Base-by-base conservation (phyloP, 495 filamentous ascomycete species). In the Trypethelium eluteriae region DNA sequence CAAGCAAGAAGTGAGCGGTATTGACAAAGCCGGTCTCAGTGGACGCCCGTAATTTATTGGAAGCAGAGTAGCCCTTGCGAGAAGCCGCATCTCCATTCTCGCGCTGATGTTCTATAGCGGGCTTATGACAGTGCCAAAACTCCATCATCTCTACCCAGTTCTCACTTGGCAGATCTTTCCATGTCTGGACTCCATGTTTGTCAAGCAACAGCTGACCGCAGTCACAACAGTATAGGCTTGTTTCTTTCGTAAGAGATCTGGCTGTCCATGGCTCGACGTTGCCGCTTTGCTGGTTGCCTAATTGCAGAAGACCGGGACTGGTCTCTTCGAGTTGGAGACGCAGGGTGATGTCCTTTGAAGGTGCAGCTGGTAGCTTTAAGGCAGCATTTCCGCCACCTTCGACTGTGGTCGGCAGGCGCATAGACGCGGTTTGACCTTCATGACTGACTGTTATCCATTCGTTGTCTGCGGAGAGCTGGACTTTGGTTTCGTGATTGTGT, bases 91-190 rank as follows among this genome's bases (percentile, higher is more conserved):
- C 77, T 4, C 78, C 78, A 65, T 85, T 78, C 10, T 72, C 62
- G 34, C 70, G 61, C 62, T 53, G 92, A 49, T 76, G 70, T 11
- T 75, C 69, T 49, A 72, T 71, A 56, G 74, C 65, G 9, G 77
- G 94, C 73, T 97, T 98, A 75, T 98, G 94, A 74, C 94, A 99
- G 76, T 99, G 94, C 94, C 94, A 99, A 70, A 97, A 96, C 74
- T 99, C 94, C 94, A 99, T 99, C 95, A 98, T 97, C 76, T 99
- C 94, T 2, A 93, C 94, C 94, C 94, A 99, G 71, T 96, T 94
- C 67, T 93, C 91, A 70, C 91, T 96, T 0, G 94, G 94, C 3
- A 98, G 81, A 72, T 98, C 92, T 76, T 93, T 96, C 94, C 95
- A 98, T n/a, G 76, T 77, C 70, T 76, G 76, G 36, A 88, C 72